Conservation (phyloP, 768 basidiomycete species). For the Sarcomyxa edulis region DNA sequence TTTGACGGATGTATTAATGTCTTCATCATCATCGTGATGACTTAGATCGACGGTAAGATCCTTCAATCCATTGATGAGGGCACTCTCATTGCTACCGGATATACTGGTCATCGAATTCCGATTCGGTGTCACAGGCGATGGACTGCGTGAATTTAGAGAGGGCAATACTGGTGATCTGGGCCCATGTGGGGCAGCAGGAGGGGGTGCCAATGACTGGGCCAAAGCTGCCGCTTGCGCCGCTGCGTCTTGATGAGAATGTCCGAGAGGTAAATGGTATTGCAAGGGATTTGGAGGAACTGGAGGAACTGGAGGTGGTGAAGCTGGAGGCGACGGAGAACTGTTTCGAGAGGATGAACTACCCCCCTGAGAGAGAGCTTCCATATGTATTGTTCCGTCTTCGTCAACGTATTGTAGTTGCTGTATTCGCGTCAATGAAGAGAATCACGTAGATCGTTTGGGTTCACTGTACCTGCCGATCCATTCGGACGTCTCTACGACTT, state of each 20-base stretch:
- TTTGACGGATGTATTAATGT: conserved; percentile 34
- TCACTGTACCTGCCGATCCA: conserved; percentile 56
- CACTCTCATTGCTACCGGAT: conserved; percentile 10
- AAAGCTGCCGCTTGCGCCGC: conserved; percentile 10
- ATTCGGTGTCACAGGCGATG: conserved; percentile 54
- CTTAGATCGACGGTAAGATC: conserved; percentile 7
- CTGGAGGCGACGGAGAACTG: conserved; percentile 39
- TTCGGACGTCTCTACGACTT: conserved; percentile 61
- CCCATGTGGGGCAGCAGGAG: conserved; percentile 64
- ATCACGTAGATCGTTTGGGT: neutral
- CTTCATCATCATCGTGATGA: conserved; percentile 22
- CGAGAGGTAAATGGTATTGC: conserved; percentile 12
- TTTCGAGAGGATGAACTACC: conserved; percentile 30
- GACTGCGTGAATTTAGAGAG: conserved; percentile 52
- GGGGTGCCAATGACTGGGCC: conserved; percentile 46
- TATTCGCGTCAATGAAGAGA: conserved; percentile 1
- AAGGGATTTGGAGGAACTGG: conserved; percentile 13
- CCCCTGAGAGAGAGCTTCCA: neutral
- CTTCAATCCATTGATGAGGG: conserved; percentile 14
- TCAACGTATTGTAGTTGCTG: conserved; percentile 1
- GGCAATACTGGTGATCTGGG: conserved; percentile 57
- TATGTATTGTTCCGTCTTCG: neutral
- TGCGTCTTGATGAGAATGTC: conserved; percentile 7
- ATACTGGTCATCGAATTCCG: conserved; percentile 9
- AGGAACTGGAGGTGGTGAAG: conserved; percentile 18